Percentiles rank a stretch among this genome's conserved stretches.
phyloP scores from a whole-genome alignment of 345 rosid genomes.

The Laguncularia racemosa region DNA sequence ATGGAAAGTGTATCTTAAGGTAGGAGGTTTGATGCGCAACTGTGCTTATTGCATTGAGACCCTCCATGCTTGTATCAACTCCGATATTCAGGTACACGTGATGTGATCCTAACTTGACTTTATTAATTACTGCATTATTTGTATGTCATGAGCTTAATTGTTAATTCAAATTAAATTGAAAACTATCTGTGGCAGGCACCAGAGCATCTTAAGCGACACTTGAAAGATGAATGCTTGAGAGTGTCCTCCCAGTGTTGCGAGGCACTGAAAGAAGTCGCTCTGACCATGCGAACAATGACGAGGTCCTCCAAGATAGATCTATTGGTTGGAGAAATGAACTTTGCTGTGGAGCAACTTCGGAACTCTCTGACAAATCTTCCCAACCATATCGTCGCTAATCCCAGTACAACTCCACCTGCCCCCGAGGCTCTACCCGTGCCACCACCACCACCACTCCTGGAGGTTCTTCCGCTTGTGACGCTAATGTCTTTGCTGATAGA shows the following conservation, averaged over 20 bases:
- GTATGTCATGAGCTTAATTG: not conserved
- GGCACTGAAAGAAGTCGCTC: constrained; percentile 43
- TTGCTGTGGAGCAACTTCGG: constrained; percentile 48
- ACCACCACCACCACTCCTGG: constrained; percentile 26
- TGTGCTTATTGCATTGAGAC: constrained; percentile 64
- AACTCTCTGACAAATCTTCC: constrained; percentile 41
- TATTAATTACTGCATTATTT: not conserved
- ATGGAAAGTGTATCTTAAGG: constrained; percentile 69
- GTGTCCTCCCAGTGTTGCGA: constrained; percentile 29
- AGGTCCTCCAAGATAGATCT: constrained; percentile 38
- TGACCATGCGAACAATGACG: constrained; percentile 30
- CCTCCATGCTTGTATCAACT: constrained; percentile 33
- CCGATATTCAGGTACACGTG: constrained; percentile 39
- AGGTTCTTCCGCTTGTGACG: constrained; percentile 52
- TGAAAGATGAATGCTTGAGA: constrained; percentile 30
- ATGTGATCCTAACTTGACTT: not conserved
- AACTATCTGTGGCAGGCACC: constrained; percentile 31
- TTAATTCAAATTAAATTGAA: not conserved
- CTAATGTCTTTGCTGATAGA: constrained; percentile 47
- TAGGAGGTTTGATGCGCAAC: constrained; percentile 50
- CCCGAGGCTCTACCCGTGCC: constrained; percentile 7
- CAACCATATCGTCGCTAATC: constrained; percentile 1
- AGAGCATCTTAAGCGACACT: constrained; percentile 32
- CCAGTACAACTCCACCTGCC: not conserved
- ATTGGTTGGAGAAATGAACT: constrained; percentile 42